Base-by-base conservation (phyloP, 768 basidiomycete genomes). In the Rhodotorula diobovata region DNA sequence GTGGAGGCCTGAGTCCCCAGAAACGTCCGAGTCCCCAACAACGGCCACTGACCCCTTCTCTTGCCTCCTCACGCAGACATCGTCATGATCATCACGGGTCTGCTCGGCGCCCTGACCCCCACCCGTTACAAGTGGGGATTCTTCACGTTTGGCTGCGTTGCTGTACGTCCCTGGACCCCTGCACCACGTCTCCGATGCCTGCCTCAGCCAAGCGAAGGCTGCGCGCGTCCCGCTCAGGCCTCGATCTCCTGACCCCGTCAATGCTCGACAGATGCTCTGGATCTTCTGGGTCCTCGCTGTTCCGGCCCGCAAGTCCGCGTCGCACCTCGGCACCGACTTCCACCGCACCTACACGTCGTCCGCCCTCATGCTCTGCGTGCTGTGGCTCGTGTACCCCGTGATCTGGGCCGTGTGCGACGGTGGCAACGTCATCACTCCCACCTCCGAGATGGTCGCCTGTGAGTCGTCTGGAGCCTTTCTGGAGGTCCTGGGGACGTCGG, bases 351-450 rank as follows among this genome's bases (percentile, higher is more conserved):
- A 81, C 79, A 75, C 77, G 56, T 73, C 46, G 30, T 81, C 82
- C n/a, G 83, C 84, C 7, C 74, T 72, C 23, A 83, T 83, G 80
- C 81, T 87, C 70, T 81, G 83, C n/a, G 82, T 86, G 79, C 80
- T 87, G 73, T 86, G 85, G 84, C 66, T 84, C 67, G 73, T 85
- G n/a, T 87, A 87, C 80, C 85, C 86, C 18, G 83, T 87, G 71
- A 82, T 81, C 35, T 87, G 86, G 86, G 86, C 83, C 60, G 80
- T 85, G 41, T 82, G 82, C 35, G 86, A 86, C 65, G 74, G 70
- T 2, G 81, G 81, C 11, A 84, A 86, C 78, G 81, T 80, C 66
- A 87, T 87, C 76, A 75, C 82, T 10, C 81, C 84, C 35, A 82
- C 83, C 50, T 80, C 81, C 9, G 86, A 87, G 79, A 86, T 86